Evolutionary conservation across 768 basidiomycete genomes (phyloP).

Genomic region (Trametes cinnabarina): DNA sequence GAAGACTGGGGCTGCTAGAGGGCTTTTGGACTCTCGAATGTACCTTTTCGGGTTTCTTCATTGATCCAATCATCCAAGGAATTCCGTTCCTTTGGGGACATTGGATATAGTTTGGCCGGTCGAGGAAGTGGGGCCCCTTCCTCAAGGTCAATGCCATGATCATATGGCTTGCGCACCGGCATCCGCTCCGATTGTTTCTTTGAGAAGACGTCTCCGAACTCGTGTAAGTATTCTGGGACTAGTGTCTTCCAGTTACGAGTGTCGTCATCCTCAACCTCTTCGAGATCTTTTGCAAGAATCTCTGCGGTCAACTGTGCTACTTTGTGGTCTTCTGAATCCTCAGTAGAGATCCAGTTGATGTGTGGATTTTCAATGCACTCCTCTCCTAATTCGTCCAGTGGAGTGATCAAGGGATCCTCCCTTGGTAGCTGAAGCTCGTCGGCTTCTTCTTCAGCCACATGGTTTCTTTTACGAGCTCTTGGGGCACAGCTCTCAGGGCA

Average conservation of each 20-base stretch:
- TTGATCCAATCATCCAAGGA: slow-evolving; percentile 20
- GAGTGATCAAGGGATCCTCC: neutral
- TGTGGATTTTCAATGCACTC: too few species aligned
- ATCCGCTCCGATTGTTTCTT: too few species aligned
- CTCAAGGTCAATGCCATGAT: neutral
- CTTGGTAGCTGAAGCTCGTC: neutral
- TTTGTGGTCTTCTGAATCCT: too few species aligned
- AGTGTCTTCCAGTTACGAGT: too few species aligned
- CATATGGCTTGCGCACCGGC: too few species aligned
- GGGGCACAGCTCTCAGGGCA: neutral
- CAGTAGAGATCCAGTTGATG: too few species aligned
- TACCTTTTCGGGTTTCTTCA: slow-evolving; percentile 20
- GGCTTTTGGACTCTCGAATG: slow-evolving; percentile 18
- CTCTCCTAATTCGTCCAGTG: neutral
- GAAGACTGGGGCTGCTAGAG: slow-evolving; percentile 26
- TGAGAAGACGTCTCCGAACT: too few species aligned
- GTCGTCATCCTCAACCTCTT: too few species aligned
- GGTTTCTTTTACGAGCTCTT: neutral
- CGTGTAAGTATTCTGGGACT: too few species aligned
- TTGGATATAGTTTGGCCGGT: too few species aligned
- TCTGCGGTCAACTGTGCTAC: too few species aligned
- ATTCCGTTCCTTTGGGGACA: neutral
- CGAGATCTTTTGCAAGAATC: too few species aligned
- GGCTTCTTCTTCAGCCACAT: neutral
- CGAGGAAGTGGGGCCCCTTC: neutral